Evolutionary conservation across 768 basidiomycete genomes (phyloP).

Genomic region (Cystofilobasidium ferigula): DNA sequence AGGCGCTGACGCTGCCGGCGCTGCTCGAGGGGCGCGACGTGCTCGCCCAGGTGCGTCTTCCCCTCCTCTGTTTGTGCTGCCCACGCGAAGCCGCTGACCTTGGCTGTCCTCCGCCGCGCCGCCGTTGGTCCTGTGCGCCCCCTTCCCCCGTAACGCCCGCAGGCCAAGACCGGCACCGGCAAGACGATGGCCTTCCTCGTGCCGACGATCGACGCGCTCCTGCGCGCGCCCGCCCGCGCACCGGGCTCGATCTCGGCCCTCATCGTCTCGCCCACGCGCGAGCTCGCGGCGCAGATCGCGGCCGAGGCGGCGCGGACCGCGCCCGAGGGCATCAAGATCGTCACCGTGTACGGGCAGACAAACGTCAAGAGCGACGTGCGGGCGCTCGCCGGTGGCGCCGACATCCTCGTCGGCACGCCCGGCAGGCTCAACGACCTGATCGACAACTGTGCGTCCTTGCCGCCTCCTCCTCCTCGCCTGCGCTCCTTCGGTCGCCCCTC

Average conservation of each 20-base stretch:
- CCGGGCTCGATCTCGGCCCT: slow-evolving; percentile 54
- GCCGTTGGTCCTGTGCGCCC: no score
- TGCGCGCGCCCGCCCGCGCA: slow-evolving; percentile 44
- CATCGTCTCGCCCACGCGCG: slow-evolving; percentile 78
- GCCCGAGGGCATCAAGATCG: slow-evolving; percentile 43
- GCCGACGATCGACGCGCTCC: slow-evolving; percentile 67
- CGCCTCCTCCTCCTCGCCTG: slow-evolving; percentile 42
- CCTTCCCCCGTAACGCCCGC: neutral
- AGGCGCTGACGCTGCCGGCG: slow-evolving; percentile 5
- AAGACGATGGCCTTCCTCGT: slow-evolving; percentile 82
- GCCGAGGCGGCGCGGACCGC: slow-evolving; percentile 62
- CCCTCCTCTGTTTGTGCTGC: neutral
- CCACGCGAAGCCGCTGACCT: neutral
- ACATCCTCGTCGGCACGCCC: slow-evolving; percentile 80
- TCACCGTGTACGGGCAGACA: slow-evolving; percentile 65
- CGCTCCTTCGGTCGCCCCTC: neutral
- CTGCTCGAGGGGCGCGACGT: slow-evolving; percentile 9
- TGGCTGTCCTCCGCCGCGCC: neutral
- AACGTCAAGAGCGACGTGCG: slow-evolving; percentile 60
- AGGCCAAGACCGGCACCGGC: slow-evolving; percentile 78
- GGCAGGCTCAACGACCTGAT: slow-evolving; percentile 67
- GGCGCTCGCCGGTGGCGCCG: slow-evolving; percentile 46
- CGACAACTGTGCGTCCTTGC: slow-evolving; percentile 47
- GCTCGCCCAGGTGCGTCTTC: slow-evolving; percentile 3
- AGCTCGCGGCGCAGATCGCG: slow-evolving; percentile 80